phyloP scores from a whole-genome alignment of 2,329 filamentous ascomycete species.

The Clonostachys rhizophaga region DNA sequence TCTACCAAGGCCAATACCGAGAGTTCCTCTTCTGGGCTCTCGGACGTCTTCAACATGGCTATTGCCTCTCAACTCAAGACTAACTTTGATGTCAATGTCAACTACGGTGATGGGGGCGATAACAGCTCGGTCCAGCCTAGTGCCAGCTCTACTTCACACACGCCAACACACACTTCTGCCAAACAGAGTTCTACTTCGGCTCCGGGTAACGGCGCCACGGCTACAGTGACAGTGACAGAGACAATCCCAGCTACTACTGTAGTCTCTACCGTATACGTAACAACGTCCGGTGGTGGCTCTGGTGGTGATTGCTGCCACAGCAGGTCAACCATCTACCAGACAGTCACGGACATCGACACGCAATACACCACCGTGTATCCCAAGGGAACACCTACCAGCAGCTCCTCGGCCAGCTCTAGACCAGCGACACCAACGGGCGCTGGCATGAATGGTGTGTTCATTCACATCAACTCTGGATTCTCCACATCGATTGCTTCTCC shows the following conservation, averaged over 20 bases:
- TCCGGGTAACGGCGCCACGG: constrained; percentile 4
- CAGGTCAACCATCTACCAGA: constrained; percentile 3
- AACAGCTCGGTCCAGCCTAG: constrained; percentile 7
- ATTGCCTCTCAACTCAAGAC: constrained; percentile 37
- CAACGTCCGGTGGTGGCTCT: constrained; percentile 11
- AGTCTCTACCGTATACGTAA: constrained; percentile 30
- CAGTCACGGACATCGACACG: constrained; percentile 2
- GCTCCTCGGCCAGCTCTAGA: background rate
- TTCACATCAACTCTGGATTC: background rate
- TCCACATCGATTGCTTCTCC: background rate
- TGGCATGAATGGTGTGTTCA: too few relatives aligned
- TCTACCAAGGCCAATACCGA: background rate
- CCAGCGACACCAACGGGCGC: too few relatives aligned
- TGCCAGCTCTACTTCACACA: constrained; percentile 8
- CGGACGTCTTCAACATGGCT: constrained; percentile 31
- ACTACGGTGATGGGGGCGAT: constrained; percentile 11
- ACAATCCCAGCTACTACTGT: constrained; percentile 32
- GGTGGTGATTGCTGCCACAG: background rate
- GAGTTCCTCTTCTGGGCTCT: background rate
- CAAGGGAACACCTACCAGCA: background rate
- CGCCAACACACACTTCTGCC: background rate
- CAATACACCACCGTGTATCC: background rate
- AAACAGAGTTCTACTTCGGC: background rate
- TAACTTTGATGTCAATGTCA: constrained; percentile 37
- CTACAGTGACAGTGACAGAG: constrained; percentile 25